Base-by-base conservation (phyloP, 306 rosid species). In the Trifolium subterraneum region DNA sequence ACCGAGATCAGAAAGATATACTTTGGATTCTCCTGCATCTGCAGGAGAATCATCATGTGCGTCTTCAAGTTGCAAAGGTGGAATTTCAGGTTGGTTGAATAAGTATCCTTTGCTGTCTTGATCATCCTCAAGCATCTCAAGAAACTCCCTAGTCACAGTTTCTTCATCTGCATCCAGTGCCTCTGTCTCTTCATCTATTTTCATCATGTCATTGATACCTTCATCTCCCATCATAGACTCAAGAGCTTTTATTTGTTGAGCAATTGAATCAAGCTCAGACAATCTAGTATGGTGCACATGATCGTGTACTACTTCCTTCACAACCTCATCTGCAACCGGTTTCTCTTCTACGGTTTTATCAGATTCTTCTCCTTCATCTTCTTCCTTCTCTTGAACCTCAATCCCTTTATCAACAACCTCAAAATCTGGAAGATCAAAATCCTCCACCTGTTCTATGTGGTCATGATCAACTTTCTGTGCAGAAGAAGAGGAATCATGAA, bases 51-150 rank as follows among this genome's bases (percentile, higher is more conserved):
- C 71, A 2, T 79, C 23, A 9, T 55, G 87, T 36, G 50, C 87
- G 80, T 87, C 87, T 83, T 88, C 89, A 38, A 88, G 90, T 39
- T 83, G 80, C 27, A 83, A 72, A 78, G 83, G 77, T 8, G 88
- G 89, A 60, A 84, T 75, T 60, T 82, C 88, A 44, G 81, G 78
- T 71, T 80, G 83, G 9, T 68, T 71, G 68, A 82, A 67, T 62
- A 80, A 86, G 71, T 77, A 72, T 47, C 44, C 82, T 10, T 48
- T 65, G 52, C 69, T 51, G 29, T 90, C 92, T 81, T 88, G 97
- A 12, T 73, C 89, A 89, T 92, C 99, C 90, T 95, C 99, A 19
- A 95, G 98, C 98, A 90, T 61, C 77, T 90, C 93, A 72, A 95
- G 92, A 80, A 95, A 95, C 75, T 95, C 99, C 83, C 60, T 90